Base-by-base conservation (phyloP, 441 rosid genomes). In the Biscutella laevigata region DNA sequence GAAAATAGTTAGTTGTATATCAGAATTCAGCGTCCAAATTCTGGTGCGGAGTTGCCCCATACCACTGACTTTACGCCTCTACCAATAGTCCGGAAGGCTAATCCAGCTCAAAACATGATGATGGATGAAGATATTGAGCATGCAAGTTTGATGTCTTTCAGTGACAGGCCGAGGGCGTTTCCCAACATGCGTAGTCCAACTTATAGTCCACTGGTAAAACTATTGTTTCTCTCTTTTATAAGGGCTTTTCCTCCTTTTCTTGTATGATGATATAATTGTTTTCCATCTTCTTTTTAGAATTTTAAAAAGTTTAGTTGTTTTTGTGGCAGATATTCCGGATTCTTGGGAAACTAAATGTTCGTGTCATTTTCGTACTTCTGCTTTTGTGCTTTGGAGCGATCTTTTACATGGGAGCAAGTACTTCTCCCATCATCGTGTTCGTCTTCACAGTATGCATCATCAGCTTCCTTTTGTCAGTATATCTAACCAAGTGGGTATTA, bases 401-500 rank as follows among this genome's bases (percentile, higher is more conserved):
- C 68, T 84, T 86, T 71, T 88, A 81, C 68, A 39, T 88, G 65
- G 97, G 99, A 69, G 95, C 95, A 12, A 66, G 86, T 20, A 86
- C 99, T 68, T 92, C 99, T 67, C 92, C 90, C 0, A 76, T 92
- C 71, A 86, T 92, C 26, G 84, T 92, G 59, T 88, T 92, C 62
- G 97, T 92, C 77, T 79, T 88, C 74, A 53, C 86, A 12, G 64
- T 92, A 62, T 88, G 97, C 80, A 80, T 86, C 43, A 6, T 78
- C 74, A 79, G 95, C 76, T 88, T 92, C 79, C 69, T 88, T 47
- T 69, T 86, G 37, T 71, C 99, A 11, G 12, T 74, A 26, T 86
- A 84, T 82, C 92, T 92, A 49, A 62, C 95, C 45, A 88, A 84
- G 74, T 92, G 99, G 99, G 99, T 88, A 16, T 83, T 92, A 36